Conservation (phyloP, 352 stramenopile genomes). For the Phytophthora palmivora region DNA sequence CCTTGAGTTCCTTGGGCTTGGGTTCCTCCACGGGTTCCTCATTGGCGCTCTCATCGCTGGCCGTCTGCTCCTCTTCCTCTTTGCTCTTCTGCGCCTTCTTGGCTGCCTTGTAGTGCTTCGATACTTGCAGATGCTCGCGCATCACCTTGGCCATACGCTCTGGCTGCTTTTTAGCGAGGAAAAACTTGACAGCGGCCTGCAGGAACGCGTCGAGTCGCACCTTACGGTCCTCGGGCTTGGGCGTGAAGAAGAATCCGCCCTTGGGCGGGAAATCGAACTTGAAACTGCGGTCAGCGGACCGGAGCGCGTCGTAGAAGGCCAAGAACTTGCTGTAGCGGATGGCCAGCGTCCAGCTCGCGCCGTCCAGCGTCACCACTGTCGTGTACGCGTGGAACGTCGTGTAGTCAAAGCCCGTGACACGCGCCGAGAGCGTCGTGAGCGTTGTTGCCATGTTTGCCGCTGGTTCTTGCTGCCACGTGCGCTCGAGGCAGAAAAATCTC, state of each 20-base stretch:
- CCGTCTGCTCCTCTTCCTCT: constrained; percentile 30
- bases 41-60: constrained; percentile 33
- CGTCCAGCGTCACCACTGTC: constrained; percentile 45
- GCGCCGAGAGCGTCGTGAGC: constrained; percentile 36
- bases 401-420: constrained; percentile 53
- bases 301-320: constrained; percentile 54
- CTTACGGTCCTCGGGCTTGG: constrained; percentile 59
- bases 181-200: constrained; percentile 46
- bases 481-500: constrained; percentile 32
- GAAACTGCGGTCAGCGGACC: constrained; percentile 44
- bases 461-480: constrained; percentile 7
- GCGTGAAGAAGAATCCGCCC: constrained; percentile 67
- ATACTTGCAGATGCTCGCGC: constrained; percentile 57
- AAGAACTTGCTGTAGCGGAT: constrained; percentile 77
- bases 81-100: constrained; percentile 23
- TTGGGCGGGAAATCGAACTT: constrained; percentile 75
- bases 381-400: constrained; percentile 55
- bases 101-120: constrained; percentile 26
- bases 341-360: constrained; percentile 38
- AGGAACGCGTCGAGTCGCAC: constrained; percentile 67
- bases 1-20: constrained; percentile 17
- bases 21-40: constrained; percentile 32
- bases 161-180: constrained; percentile 38
- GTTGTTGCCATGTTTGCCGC: constrained; percentile 14
- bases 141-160: constrained; percentile 44